These are phyloP conservation scores for Calocybe cyanea DNA, from an alignment of 768 basidiomycete genomes.

Conservation along the genomic window DNA sequence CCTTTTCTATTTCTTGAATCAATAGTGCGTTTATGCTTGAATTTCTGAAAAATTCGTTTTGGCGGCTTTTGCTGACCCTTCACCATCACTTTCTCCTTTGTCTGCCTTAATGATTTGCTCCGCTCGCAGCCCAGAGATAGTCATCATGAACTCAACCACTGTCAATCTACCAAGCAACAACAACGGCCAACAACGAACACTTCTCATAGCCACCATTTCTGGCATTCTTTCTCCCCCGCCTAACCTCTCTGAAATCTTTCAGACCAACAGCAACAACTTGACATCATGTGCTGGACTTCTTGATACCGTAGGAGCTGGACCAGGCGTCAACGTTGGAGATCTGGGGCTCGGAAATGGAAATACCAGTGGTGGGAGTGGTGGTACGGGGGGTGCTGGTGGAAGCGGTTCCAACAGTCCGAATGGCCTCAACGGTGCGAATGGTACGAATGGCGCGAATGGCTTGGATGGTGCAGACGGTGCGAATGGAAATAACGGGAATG, in stretches of 20 bases:
- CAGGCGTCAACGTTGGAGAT: too few species aligned
- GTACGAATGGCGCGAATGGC: too few species aligned
- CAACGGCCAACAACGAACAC: conserved; percentile 16
- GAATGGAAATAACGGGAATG: too few species aligned
- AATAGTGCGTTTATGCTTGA: conserved; percentile 40
- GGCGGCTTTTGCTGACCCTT: too few species aligned
- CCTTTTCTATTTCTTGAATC: conserved; percentile 46
- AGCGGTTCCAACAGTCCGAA: too few species aligned
- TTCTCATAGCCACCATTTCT: conserved; percentile 44
- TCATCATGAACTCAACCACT: conserved; percentile 37
- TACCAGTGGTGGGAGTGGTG: too few species aligned
- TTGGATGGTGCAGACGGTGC: too few species aligned
- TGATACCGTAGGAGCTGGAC: conserved; percentile 13
- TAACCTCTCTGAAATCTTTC: conserved; percentile 38
- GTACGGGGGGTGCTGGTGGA: too few species aligned
- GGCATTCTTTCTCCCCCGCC: conserved; percentile 53
- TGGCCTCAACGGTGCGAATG: too few species aligned
- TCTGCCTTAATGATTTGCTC: not conserved
- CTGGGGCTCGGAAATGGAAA: too few species aligned
- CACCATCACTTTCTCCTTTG: too few species aligned
- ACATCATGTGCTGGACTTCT: conserved; percentile 33
- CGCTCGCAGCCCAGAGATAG: conserved; percentile 12
- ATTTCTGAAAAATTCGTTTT: too few species aligned
- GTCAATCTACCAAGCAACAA: conserved; percentile 8
- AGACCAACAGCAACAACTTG: conserved; percentile 40